Evolutionary conservation across 2,329 filamentous ascomycete species (phyloP), one percentile per base, ranked within the genome.

Genomic region (Rutstroemia sp.): DNA sequence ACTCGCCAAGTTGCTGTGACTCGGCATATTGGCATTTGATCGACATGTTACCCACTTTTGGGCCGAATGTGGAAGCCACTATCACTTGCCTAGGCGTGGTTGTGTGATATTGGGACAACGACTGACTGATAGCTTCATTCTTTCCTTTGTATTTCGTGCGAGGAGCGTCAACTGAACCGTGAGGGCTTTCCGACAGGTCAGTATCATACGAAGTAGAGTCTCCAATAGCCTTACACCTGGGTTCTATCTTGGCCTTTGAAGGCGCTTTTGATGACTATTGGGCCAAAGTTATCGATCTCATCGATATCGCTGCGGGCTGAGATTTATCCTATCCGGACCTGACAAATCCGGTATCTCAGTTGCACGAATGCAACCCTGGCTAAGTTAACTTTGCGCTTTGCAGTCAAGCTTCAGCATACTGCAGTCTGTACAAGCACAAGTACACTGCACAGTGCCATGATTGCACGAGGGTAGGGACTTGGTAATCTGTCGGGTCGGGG

Each of bases 171-270:
- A 7, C 12, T 44, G 18, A 25, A 30, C 41, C 19, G 21, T 54
- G 45, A 54, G 44, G 21, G 52, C 23, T n/a, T 53, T 19, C 41
- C 30, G 44, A 53, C 44, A 54, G 10, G 19, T 42, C n/a, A 44
- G 30, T 51, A 38, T 6, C 19, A n/a, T 14, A 5, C 23, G 4
- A n/a, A n/a, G 23, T 23, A 30, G 12, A n/a, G 23, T 19, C 12
- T 47, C 37, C 45, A 55, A 50, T 50, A 49, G 25, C 52, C 52
- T 25, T 16, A 44, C 16, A 18, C 14, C 50, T 38, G 53, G 53
- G 38, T 50, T 45, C 12, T 25, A n/a, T 37, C 7, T 42, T 3
- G 34, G 39, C 19, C 18, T 19, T 50, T 34, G 19, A 4, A 23
- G 37, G 42, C 39, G 37, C 42, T 50, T 34, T 14, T 34, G 51